These are phyloP conservation scores for Tuber aestivum DNA, from an alignment of 495 filamentous ascomycete species.

Conservation along the genomic window DNA sequence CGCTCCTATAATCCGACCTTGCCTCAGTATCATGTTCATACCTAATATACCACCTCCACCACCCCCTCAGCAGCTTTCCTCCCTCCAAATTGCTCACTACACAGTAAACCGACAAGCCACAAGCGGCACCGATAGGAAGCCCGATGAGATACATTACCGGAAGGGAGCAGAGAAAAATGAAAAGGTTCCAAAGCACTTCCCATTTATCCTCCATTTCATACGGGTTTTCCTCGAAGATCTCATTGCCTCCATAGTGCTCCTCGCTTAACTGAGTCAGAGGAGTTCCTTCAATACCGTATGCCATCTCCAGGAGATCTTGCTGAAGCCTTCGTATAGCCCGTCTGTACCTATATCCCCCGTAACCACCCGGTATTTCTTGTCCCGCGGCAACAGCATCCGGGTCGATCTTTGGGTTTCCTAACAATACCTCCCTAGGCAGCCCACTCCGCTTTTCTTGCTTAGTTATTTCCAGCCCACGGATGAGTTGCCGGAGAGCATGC, in stretches of 20 bases:
- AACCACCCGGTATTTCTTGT: neutral
- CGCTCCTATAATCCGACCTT: neutral
- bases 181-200: neutral
- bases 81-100: neutral
- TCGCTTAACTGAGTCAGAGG: neutral
- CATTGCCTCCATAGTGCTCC: neutral
- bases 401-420: neutral
- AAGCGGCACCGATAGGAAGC: neutral
- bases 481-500: neutral
- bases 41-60: constrained; percentile 1
- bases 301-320: neutral
- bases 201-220: neutral
- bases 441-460: neutral
- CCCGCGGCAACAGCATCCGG: neutral
- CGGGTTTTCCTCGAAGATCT: neutral
- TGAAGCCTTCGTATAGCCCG: neutral
- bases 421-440: neutral
- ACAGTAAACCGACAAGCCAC: neutral
- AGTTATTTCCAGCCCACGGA: neutral
- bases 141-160: neutral
- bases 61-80: neutral
- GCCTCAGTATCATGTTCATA: neutral
- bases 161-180: neutral
- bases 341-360: neutral
- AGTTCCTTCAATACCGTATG: neutral